Conservation (phyloP, 2,329 filamentous ascomycete species). For the Ophiocordyceps unilateralis region DNA sequence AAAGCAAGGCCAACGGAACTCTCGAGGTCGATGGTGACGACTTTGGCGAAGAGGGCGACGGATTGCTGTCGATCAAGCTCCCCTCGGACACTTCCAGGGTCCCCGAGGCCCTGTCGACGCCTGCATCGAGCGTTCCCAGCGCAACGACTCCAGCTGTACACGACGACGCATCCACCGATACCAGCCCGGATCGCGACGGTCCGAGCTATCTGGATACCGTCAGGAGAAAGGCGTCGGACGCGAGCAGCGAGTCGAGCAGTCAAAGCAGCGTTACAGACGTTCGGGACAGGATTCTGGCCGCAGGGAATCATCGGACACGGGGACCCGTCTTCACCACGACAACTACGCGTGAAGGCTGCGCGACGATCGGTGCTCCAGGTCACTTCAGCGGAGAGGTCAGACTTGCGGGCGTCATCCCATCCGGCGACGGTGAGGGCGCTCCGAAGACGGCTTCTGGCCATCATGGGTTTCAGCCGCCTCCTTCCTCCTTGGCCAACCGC, state of each 20-base stretch:
- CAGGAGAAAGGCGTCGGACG: constrained; percentile 25
- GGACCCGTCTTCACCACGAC: constrained; percentile 20
- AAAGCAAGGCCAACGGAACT: background rate
- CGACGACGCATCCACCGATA: constrained; percentile 53
- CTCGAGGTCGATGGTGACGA: background rate
- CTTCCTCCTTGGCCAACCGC: background rate
- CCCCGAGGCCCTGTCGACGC: constrained; percentile 32
- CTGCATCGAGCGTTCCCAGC: constrained; percentile 54
- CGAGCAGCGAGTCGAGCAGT: constrained; percentile 5
- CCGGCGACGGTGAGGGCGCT: background rate
- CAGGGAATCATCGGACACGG: constrained; percentile 27
- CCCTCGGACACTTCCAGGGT: constrained; percentile 18
- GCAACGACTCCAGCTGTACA: constrained; percentile 54
- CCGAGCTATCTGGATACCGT: constrained; percentile 33
- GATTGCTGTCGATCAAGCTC: constrained; percentile 14
- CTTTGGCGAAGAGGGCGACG: background rate
- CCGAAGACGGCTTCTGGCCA: background rate
- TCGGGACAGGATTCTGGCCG: constrained; percentile 5
- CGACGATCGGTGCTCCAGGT: background rate
- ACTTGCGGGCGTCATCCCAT: background rate
- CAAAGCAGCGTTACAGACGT: background rate
- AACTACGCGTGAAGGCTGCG: constrained; percentile 4
- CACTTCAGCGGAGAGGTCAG: background rate
- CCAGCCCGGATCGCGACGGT: constrained; percentile 54
- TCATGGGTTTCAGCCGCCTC: background rate